Evolutionary conservation across 2,329 filamentous ascomycete species (phyloP).

Genomic region (Cladorrhinum sp.): DNA sequence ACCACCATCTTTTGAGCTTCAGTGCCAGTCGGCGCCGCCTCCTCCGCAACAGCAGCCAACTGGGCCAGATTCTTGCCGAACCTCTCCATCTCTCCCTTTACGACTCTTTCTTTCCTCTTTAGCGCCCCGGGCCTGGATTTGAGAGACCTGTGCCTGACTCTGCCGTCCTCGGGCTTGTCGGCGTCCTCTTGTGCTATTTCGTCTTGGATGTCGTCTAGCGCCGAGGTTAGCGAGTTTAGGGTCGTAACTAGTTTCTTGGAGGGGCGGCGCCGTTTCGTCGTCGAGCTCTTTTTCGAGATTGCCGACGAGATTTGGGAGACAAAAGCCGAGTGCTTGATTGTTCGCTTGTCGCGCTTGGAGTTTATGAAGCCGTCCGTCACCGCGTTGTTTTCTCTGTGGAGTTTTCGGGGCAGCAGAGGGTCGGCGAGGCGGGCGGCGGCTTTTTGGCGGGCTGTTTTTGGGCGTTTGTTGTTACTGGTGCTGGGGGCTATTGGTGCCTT

Average conservation of each 20-base stretch:
- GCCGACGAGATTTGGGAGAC: constrained; percentile 71
- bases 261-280: constrained; percentile 20
- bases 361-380: constrained; percentile 60
- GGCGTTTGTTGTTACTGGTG: constrained; percentile 46
- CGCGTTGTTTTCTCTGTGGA: constrained; percentile 49
- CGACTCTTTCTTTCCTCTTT: constrained; percentile 78
- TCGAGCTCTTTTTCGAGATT: constrained; percentile 38
- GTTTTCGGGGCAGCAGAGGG: constrained; percentile 50
- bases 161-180: constrained; percentile 44
- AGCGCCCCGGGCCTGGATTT: constrained; percentile 73
- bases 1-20: constrained; percentile 24
- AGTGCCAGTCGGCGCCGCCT: constrained; percentile 2
- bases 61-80: constrained; percentile 82
- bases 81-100: constrained; percentile 75
- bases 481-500: constrained; percentile 28
- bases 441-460: constrained; percentile 57
- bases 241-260: constrained; percentile 75
- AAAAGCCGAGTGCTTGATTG: constrained; percentile 77
- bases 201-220: constrained; percentile 63
- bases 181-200: constrained; percentile 49
- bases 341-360: constrained; percentile 79
- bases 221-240: constrained; percentile 73
- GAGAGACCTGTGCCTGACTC: constrained; percentile 71
- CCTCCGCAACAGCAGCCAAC: constrained; percentile 45
- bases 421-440: constrained; percentile 51